Percentiles rank a stretch among this genome's conserved stretches.
phyloP scores from a whole-genome alignment of 1,139 yeast species.

The Suhomyces choctaworum region DNA sequence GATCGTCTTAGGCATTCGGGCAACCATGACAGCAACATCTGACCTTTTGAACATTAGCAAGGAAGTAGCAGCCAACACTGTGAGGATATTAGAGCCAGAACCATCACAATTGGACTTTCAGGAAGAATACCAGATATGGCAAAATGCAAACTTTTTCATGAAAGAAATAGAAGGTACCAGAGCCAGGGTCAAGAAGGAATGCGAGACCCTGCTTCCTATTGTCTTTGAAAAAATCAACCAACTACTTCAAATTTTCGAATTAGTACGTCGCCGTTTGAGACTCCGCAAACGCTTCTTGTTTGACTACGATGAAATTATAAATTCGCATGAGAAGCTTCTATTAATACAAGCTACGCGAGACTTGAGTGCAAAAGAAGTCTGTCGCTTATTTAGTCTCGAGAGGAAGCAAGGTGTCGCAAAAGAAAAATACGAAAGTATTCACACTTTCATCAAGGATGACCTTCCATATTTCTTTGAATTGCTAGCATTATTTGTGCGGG shows the following conservation, averaged over 20 bases:
- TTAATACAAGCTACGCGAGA: slow-evolving; percentile 24
- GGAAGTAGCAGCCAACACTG: slow-evolving; percentile 20
- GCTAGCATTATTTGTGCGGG: slow-evolving; percentile 25
- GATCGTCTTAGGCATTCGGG: slow-evolving; percentile 23
- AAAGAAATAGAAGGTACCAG: slow-evolving; percentile 17
- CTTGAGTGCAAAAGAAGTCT: slow-evolving; percentile 33
- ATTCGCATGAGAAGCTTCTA: slow-evolving; percentile 27
- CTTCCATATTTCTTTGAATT: slow-evolving; percentile 40
- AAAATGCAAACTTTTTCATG: slow-evolving; percentile 19
- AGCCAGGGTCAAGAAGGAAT: slow-evolving; percentile 17
- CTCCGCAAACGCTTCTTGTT: slow-evolving; percentile 32
- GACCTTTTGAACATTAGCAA: slow-evolving; percentile 20
- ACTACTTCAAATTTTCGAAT: slow-evolving; percentile 20
- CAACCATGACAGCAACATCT: slow-evolving; percentile 15
- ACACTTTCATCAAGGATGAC: slow-evolving; percentile 36
- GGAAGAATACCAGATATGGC: slow-evolving; percentile 19
- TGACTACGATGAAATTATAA: slow-evolving; percentile 36
- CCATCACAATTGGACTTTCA: slow-evolving; percentile 4
- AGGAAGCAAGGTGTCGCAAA: slow-evolving; percentile 32
- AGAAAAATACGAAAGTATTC: slow-evolving; percentile 30
- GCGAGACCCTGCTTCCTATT: slow-evolving; percentile 9
- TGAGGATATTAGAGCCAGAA: slow-evolving; percentile 6
- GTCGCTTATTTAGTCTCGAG: slow-evolving; percentile 31
- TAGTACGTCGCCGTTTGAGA: slow-evolving; percentile 30
- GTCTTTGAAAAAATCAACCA: slow-evolving; percentile 19